Conservation (phyloP, 2,329 filamentous ascomycete species). For the Colletotrichum graminicola region DNA sequence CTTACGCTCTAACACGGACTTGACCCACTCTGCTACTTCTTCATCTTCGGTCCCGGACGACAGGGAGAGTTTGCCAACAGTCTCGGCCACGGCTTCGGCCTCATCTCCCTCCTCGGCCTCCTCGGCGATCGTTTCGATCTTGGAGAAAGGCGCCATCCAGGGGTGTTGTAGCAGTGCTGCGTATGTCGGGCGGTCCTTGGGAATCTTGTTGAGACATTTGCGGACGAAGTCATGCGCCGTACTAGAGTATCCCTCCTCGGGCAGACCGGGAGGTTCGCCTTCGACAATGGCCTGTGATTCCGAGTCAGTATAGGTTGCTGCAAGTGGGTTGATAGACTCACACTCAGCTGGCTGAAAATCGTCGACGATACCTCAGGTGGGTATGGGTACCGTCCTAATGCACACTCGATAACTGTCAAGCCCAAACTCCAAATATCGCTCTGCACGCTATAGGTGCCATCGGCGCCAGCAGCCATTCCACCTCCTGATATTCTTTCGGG, state of each 20-base stretch:
- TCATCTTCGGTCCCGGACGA: constrained; percentile 69
- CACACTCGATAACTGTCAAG: constrained; percentile 94
- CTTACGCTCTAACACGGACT: constrained; percentile 75
- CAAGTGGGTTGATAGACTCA: constrained; percentile 62
- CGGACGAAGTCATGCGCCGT: constrained; percentile 88
- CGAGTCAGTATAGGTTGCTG: constrained; percentile 42
- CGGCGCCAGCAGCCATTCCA: constrained; percentile 78
- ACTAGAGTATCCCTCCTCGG: constrained; percentile 81
- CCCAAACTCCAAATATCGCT: constrained; percentile 98
- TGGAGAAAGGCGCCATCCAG: constrained; percentile 83
- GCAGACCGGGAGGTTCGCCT: constrained; percentile 92
- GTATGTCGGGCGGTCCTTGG: constrained; percentile 93
- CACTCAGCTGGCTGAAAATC: constrained; percentile 96
- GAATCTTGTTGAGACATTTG: constrained; percentile 91
- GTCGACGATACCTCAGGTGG: constrained; percentile 98
- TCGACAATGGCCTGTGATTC: constrained; percentile 88
- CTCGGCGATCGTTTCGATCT: constrained; percentile 80
- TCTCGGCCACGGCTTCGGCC: constrained; percentile 58
- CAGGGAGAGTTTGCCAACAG: constrained; percentile 59
- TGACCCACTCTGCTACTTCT: constrained; percentile 91
- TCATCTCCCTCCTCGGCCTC: constrained; percentile 74
- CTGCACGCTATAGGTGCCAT: constrained; percentile 95
- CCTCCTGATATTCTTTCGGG: constrained; percentile 94
- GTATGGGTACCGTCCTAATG: constrained; percentile 94
- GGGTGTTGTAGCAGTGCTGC: constrained; percentile 88